Evolutionary conservation across 176 grass and related monocot species (phyloP).

Genomic region (Microstegium vimineum): DNA sequence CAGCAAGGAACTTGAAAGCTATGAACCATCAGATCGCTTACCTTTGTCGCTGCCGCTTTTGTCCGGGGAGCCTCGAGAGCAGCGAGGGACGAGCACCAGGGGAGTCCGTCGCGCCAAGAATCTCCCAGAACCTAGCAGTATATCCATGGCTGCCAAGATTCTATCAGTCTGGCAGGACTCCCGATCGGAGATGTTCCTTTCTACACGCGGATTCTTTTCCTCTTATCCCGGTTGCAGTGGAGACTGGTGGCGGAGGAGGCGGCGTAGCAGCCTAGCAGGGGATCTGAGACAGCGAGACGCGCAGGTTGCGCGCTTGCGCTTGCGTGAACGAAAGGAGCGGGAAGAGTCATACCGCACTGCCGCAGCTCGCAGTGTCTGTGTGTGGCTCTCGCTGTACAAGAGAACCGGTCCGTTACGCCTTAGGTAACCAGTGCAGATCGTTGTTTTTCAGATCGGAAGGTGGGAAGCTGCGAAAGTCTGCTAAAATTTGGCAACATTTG

Average conservation of each 20-base stretch:
- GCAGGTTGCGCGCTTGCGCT: constrained; percentile 20
- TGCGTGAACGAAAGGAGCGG: constrained; percentile 20
- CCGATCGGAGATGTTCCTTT: constrained; percentile 8
- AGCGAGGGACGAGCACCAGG: constrained; percentile 51
- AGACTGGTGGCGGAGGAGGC: neutral
- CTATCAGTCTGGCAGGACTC: neutral
- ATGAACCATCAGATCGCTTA: constrained; percentile 1
- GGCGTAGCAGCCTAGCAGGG: constrained; percentile 24
- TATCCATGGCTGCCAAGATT: constrained; percentile 31
- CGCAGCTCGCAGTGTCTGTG: too few relatives aligned
- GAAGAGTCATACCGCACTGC: neutral
- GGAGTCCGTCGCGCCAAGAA: constrained; percentile 37
- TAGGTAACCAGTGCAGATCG: neutral
- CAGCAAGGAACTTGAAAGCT: neutral
- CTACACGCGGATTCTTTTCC: neutral
- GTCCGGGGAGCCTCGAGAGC: constrained; percentile 52
- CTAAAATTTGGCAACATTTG: neutral
- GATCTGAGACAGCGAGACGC: neutral
- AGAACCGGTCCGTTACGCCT: constrained; percentile 12
- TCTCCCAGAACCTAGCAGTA: constrained; percentile 42
- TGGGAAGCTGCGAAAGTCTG: neutral
- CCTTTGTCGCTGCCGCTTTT: constrained; percentile 64
- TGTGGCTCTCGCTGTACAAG: constrained; percentile 27
- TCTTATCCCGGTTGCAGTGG: neutral
- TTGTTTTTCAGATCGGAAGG: neutral